Percentiles rank a stretch among this genome's conserved stretches.
Conservation (phyloP, 2,329 filamentous ascomycete genomes). For the Penicillium concentricum region DNA sequence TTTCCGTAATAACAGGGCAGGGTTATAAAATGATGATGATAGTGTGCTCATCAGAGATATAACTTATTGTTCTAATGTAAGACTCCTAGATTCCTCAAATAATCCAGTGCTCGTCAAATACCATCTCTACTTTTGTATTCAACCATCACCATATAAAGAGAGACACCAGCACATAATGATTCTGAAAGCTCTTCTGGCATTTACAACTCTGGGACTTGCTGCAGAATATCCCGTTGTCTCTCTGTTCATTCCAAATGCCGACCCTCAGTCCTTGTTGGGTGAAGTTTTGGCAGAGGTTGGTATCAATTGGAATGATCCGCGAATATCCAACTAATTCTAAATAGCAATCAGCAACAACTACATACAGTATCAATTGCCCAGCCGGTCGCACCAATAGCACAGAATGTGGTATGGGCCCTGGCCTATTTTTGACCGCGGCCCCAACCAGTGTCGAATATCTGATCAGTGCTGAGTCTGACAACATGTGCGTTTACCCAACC, state of each 20-base stretch:
- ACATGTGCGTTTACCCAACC: slow-evolving; percentile 7
- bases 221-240: slow-evolving; percentile 24
- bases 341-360: slow-evolving; percentile 27
- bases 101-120: not conserved
- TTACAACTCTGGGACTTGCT: slow-evolving; percentile 19
- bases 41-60: not conserved
- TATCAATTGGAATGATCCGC: not conserved
- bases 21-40: not conserved
- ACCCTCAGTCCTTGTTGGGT: slow-evolving; percentile 25
- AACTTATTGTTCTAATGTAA: not conserved
- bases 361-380: slow-evolving; percentile 27
- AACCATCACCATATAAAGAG: not conserved
- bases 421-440: slow-evolving; percentile 22
- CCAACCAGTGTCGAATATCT: slow-evolving; percentile 13
- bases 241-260: slow-evolving; percentile 24
- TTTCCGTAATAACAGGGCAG: not conserved
- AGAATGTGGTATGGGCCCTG: slow-evolving; percentile 30
- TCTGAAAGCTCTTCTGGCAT: slow-evolving; percentile 12
- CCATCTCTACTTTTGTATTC: not conserved
- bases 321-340: not conserved
- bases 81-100: not conserved
- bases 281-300: slow-evolving; percentile 27
- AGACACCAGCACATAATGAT: slow-evolving; percentile 9
- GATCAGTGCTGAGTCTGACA: slow-evolving; percentile 2
- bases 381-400: slow-evolving; percentile 20